These are phyloP conservation scores for Umbilicaria muhlenbergii DNA, from an alignment of 495 filamentous ascomycete genomes.

Conservation along the genomic window DNA sequence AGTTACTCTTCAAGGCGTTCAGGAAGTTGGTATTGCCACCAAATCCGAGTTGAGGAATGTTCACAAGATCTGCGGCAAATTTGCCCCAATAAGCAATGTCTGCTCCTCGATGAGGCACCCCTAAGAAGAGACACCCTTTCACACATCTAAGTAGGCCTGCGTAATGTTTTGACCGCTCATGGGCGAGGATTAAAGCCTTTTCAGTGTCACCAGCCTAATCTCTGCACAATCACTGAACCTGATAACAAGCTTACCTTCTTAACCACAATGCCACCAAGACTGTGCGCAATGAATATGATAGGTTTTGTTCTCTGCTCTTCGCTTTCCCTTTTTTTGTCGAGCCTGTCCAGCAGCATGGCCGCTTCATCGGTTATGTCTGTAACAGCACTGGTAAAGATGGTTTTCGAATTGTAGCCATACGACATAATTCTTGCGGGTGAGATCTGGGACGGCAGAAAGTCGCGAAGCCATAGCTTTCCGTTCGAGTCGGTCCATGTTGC, in stretches of 20 bases:
- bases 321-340: neutral
- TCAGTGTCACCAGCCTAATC: neutral
- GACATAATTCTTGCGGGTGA: slow-evolving; percentile 11
- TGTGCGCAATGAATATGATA: slow-evolving; percentile 47
- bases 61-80: neutral
- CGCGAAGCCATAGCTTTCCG: slow-evolving; percentile 21
- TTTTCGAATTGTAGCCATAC: slow-evolving; percentile 15
- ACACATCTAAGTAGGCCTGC: neutral
- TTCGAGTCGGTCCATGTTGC: slow-evolving; percentile 7
- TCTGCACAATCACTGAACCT: neutral
- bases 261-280: slow-evolving; percentile 44
- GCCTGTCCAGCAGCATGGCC: neutral
- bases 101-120: slow-evolving; percentile 2
- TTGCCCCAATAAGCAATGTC: slow-evolving; percentile 1
- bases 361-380: slow-evolving; percentile 3
- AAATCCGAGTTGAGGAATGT: neutral
- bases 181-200: slow-evolving; percentile 1
- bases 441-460: slow-evolving; percentile 14
- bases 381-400: slow-evolving; percentile 1
- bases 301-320: slow-evolving; percentile 15
- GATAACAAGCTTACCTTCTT: slow-evolving; percentile 20
- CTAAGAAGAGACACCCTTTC: neutral
- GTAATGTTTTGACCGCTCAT: neutral
- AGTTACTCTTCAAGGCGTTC: slow-evolving; percentile 1
- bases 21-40: slow-evolving; percentile 1